Percentiles rank a stretch among this genome's conserved stretches.
These are phyloP conservation scores for Bretschneidera sinensis DNA, from an alignment of 345 rosid species.

Conservation along the genomic window DNA sequence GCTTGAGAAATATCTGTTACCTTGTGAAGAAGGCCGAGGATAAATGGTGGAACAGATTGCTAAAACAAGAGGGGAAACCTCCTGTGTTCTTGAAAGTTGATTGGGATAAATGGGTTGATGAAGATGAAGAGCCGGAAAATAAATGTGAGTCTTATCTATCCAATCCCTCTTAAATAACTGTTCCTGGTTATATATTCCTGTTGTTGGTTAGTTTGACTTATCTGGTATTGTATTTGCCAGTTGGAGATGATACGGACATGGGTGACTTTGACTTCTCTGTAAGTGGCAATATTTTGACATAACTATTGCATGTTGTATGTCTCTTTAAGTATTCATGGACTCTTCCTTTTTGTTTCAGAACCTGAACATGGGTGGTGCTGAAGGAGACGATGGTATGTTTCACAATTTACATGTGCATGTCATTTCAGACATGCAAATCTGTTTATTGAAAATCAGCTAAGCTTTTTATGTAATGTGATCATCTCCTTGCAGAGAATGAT, in stretches of 20 bases:
- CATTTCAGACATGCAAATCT: background rate
- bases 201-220: constrained; percentile 10
- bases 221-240: constrained; percentile 6
- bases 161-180: background rate
- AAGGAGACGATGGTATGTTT: constrained; percentile 26
- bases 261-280: constrained; percentile 42
- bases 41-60: constrained; percentile 56
- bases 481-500: constrained; percentile 23
- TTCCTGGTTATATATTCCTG: background rate
- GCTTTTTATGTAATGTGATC: background rate
- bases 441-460: background rate
- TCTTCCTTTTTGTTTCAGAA: constrained; percentile 17
- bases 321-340: background rate
- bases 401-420: background rate
- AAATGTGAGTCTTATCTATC: constrained; percentile 15
- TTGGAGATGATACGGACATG: constrained; percentile 30
- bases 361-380: constrained; percentile 23
- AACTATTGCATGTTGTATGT: constrained; percentile 1
- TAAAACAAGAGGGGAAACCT: constrained; percentile 40
- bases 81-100: constrained; percentile 51
- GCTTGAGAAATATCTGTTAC: constrained; percentile 39
- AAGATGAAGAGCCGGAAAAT: constrained; percentile 39
- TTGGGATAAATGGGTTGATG: constrained; percentile 66
- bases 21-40: constrained; percentile 45
- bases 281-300: constrained; percentile 8